A percentile compares a stretch with the other conserved stretches of the same genome.
phyloP scores from a whole-genome alignment of 257 asterid species.

The Voacanga thouarsii region DNA sequence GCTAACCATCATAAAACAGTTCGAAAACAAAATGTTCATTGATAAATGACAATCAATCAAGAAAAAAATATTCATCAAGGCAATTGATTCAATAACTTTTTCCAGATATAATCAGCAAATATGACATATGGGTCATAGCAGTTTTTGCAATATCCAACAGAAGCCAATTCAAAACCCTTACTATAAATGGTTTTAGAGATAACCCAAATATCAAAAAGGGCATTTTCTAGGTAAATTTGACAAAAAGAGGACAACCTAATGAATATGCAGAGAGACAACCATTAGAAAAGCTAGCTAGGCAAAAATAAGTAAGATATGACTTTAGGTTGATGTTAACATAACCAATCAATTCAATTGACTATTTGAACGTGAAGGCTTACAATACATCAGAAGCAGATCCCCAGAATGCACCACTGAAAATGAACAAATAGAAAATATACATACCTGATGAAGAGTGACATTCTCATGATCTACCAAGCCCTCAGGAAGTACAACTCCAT shows the following conservation, averaged over 20 bases:
- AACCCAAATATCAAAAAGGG: too few relatives aligned
- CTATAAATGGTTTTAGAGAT: too few relatives aligned
- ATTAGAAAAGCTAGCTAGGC: too few relatives aligned
- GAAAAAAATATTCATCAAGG: background rate
- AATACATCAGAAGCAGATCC: background rate
- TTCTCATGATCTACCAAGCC: conserved; percentile 64
- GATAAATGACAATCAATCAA: background rate
- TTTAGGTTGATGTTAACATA: too few relatives aligned
- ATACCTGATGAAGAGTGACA: conserved; percentile 77
- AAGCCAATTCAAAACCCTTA: too few relatives aligned
- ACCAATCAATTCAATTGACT: too few relatives aligned
- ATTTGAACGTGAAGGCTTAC: too few relatives aligned
- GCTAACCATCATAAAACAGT: background rate
- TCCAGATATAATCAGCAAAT: conserved; percentile 1
- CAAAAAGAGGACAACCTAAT: too few relatives aligned
- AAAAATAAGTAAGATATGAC: too few relatives aligned
- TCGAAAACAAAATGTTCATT: background rate
- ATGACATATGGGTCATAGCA: background rate
- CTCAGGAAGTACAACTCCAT: conserved; percentile 79
- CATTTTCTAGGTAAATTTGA: too few relatives aligned
- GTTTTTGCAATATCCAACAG: too few relatives aligned
- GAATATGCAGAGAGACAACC: too few relatives aligned
- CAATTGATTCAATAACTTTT: background rate
- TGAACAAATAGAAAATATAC: background rate
- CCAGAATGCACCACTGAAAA: conserved; percentile 14